phyloP scores from a whole-genome alignment of 2,329 filamentous ascomycete genomes.

The Mycosphaerella arachidis region DNA sequence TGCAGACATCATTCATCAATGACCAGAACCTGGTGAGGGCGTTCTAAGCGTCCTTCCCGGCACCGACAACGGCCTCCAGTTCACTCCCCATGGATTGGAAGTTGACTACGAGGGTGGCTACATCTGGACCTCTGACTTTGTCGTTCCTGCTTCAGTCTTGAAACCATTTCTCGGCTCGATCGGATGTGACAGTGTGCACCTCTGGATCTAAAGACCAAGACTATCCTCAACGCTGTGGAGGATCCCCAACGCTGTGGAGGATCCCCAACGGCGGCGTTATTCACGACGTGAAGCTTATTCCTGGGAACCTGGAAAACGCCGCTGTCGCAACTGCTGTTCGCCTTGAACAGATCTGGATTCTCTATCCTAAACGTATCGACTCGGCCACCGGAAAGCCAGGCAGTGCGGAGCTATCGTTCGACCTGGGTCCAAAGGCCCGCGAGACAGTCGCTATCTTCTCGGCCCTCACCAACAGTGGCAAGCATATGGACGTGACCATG shows the following conservation, averaged over 20 bases:
- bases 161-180: too few relatives aligned
- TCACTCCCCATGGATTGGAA: constrained; percentile 57
- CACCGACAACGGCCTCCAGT: constrained; percentile 58
- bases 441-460: constrained; percentile 58
- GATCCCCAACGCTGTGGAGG: constrained; percentile 57
- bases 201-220: too few relatives aligned
- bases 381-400: constrained; percentile 54
- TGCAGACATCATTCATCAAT: constrained; percentile 62
- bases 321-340: constrained; percentile 58
- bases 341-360: constrained; percentile 59
- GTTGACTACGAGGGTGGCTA: constrained; percentile 56
- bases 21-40: constrained; percentile 53
- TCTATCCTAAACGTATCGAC: constrained; percentile 58
- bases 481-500: constrained; percentile 55
- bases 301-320: constrained; percentile 54
- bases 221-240: too few relatives aligned
- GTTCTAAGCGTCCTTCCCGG: constrained; percentile 55
- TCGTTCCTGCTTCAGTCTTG: constrained; percentile 57
- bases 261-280: constrained; percentile 58
- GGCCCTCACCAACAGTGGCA: constrained; percentile 56
- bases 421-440: constrained; percentile 54
- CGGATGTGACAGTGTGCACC: too few relatives aligned
- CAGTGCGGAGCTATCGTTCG: constrained; percentile 54
- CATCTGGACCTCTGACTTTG: constrained; percentile 60
- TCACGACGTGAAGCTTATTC: constrained; percentile 63